Conservation (phyloP, 108 stramenopile genomes). For the Heterococcus sp. region DNA sequence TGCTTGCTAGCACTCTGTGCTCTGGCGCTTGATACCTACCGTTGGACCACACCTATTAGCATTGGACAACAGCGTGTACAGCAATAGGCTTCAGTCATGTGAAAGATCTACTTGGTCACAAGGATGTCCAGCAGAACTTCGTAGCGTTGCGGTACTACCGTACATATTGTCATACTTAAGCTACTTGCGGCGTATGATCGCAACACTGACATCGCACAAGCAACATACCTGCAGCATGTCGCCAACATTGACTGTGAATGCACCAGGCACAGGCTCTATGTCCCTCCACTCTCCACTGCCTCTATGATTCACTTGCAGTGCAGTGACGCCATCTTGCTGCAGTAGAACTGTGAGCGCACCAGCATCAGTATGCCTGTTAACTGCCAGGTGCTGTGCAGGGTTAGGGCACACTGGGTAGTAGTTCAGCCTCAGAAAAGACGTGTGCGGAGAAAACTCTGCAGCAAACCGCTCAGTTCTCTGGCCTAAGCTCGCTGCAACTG, state of each 20-base stretch:
- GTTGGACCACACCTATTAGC: slow-evolving; percentile 74
- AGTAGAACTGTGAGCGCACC: slow-evolving; percentile 81
- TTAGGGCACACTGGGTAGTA: slow-evolving; percentile 68
- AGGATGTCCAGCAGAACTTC: neutral
- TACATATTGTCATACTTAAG: too few species aligned
- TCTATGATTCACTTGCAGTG: slow-evolving; percentile 63
- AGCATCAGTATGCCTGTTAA: slow-evolving; percentile 75
- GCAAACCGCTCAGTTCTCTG: slow-evolving; percentile 12
- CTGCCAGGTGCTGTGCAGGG: slow-evolving; percentile 23
- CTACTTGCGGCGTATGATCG: too few species aligned
- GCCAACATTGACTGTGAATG: slow-evolving; percentile 88
- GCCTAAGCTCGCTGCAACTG: slow-evolving; percentile 19
- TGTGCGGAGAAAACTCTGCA: slow-evolving; percentile 59
- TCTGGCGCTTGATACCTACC: slow-evolving; percentile 75
- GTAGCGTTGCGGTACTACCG: neutral
- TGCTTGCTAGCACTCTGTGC: slow-evolving; percentile 76
- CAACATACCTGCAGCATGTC: slow-evolving; percentile 78
- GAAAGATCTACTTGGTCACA: neutral
- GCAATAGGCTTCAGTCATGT: neutral
- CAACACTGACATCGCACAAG: too few species aligned
- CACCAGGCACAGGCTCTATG: slow-evolving; percentile 68
- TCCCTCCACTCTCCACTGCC: slow-evolving; percentile 63
- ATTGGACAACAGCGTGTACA: neutral
- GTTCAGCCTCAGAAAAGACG: slow-evolving; percentile 76
- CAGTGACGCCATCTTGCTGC: slow-evolving; percentile 51